Percentiles rank a stretch among this genome's conserved stretches.
phyloP scores from a whole-genome alignment of 148 eudicot species.

The Fagopyrum tataricum region DNA sequence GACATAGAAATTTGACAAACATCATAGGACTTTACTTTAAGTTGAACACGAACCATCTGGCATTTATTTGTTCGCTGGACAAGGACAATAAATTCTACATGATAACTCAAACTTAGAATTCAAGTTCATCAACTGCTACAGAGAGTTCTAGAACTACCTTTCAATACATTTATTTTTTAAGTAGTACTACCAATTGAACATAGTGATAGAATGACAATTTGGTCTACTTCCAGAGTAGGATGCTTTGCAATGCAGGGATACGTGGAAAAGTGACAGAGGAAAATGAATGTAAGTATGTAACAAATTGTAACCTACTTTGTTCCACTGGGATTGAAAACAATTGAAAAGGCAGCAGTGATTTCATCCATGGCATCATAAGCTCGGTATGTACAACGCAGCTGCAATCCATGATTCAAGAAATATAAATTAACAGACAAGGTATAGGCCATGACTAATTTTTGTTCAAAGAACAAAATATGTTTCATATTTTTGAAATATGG shows the following conservation, averaged over 20 bases:
- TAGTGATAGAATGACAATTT: not conserved
- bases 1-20: not conserved
- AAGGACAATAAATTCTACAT: not conserved
- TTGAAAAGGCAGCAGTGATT: constrained; percentile 85
- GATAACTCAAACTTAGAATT: not conserved
- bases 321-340: constrained; percentile 84
- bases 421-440: not conserved
- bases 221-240: not conserved
- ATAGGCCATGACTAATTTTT: not conserved
- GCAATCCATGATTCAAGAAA: constrained; percentile 21
- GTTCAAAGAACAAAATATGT: not conserved
- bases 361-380: constrained; percentile 99
- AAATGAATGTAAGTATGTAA: not conserved
- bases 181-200: not conserved
- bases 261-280: not conserved
- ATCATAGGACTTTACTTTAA: not conserved
- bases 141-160: not conserved
- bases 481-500: not conserved
- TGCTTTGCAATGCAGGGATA: not conserved
- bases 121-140: not conserved
- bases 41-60: not conserved
- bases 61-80: not conserved
- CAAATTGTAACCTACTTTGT: constrained; percentile 50
- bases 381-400: constrained; percentile 96
- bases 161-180: not conserved